phyloP scores from a whole-genome alignment of 176 grass and related monocot genomes.

The Lolium multiflorum region DNA sequence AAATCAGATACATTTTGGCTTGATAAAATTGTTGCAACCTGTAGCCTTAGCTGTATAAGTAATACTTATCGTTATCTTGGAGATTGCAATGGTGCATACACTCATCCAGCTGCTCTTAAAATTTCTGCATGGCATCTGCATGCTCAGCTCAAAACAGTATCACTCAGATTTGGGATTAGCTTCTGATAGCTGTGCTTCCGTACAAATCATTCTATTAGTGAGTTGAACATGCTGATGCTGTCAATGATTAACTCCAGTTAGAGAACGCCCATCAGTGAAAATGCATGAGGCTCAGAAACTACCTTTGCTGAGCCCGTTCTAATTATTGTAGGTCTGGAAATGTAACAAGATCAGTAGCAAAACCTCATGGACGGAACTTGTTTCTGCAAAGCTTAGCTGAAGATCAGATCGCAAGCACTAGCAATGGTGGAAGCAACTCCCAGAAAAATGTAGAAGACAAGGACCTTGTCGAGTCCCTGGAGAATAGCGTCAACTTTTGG shows the following conservation, averaged over 20 bases:
- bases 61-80: neutral
- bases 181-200: neutral
- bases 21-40: conserved; percentile 10
- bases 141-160: neutral
- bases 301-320: conserved; percentile 31
- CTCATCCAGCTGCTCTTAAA: neutral
- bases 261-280: neutral
- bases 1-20: neutral
- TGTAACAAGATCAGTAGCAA: conserved; percentile 65
- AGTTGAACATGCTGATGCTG: no score
- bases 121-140: neutral
- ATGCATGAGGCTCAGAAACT: neutral
- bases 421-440: conserved; percentile 25
- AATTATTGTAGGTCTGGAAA: conserved; percentile 71
- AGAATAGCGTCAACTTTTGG: conserved; percentile 79
- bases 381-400: conserved; percentile 93
- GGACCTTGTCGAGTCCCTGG: conserved; percentile 69
- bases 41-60: neutral
- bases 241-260: conserved; percentile 1
- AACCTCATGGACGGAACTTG: conserved; percentile 70
- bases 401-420: conserved; percentile 54
- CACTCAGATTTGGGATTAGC: neutral
- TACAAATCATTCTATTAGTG: neutral
- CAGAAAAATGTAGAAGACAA: conserved; percentile 63
- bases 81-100: neutral